Evolutionary conservation across 345 rosid genomes (phyloP), one percentile per base, ranked within the genome.

Genomic region (Populus simonii): DNA sequence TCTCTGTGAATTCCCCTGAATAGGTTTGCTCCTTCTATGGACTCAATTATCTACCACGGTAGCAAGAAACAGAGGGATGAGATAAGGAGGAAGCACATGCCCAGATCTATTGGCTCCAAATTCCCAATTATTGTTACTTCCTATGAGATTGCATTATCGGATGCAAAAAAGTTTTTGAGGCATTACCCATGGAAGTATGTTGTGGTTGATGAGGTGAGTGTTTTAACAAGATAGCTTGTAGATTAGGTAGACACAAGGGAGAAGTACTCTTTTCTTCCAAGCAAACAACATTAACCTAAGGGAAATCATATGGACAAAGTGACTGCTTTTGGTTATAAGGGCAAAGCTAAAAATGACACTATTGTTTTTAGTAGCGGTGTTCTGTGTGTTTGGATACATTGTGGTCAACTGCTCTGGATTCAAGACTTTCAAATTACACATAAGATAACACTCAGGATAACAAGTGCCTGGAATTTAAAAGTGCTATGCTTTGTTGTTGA

Each of bases 111-210:
- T 82, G 94, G 97, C 72, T 86, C 93, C n/a, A 90, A 88, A 33
- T 96, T 96, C 78, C 99, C 98, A 6, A 84, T 96, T 71, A 78
- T 93, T 76, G 73, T 96, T 51, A 96, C 99, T 80, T 96, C 98
- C 35, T 96, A 93, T 83, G 99, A 96, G 88, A 73, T 96, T 81
- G 99, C 98, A 22, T 77, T 96, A 75, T 78, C 29, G 80, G 99
- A 96, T 83, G 94, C 97, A 29, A 89, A 57, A 86, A 90, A 12
- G 82, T 51, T 2, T 81, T 80, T 96, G 81, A 90, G 87, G 80
- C 94, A 89, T 35, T 93, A 91, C 78, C 70, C 71, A 23, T 96
- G 99, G 99, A 96, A 96, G 81, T 93, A 96, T 86, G 84, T 92
- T 75, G 96, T 90, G 71, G 93, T 96, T 79, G 99, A 96, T 83